Evolutionary conservation across 352 stramenopile species (phyloP), one percentile per base, ranked within the genome.

Genomic region (Globisporangium paddicum): DNA sequence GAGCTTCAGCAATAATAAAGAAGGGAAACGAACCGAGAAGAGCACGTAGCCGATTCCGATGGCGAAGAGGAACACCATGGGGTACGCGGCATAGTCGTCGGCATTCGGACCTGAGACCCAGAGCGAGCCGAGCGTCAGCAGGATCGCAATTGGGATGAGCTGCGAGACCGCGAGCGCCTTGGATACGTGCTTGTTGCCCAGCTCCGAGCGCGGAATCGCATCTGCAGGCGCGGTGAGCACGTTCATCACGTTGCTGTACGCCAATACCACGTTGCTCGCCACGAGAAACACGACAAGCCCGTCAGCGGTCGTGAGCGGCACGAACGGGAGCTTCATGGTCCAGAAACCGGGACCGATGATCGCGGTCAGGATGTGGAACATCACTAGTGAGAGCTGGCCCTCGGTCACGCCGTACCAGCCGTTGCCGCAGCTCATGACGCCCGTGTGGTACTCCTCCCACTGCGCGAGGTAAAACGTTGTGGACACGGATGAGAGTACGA

Each of bases 401-500:
- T 95, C 86, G 1, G 86, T 95, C 34, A 95, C 86, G 58, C 86
- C 86, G 55, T 82, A 93, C 52, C 72, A 87, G 41, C 80, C 80
- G 54, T 95, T 95, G 47, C 86, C 86, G 59, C 86, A 95, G 75
- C 77, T 93, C 86, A 95, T 95, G 46, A 91, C 84, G 32, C 86
- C 86, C 46, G 86, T 95, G 73, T 95, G 86, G 68, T 95, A 95
- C 70, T 95, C 86, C 52, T 95, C 83, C 86, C 86, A 95, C 56
- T 95, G 86, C 46, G 86, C 86, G 57, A 92, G 66, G 69, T 93
- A 95, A 62, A 95, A 95, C 48, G 80, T 68, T 49, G 88, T 81
- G 19, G 74, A 95, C 19, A 95, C 79, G 3, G 82, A 89, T 42
- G 82, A 90, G 55, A 95, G 71, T 34, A 73, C 80, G 19, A 78